Base-by-base conservation (phyloP, 257 asterid genomes). In the Forsythia suspensa region DNA sequence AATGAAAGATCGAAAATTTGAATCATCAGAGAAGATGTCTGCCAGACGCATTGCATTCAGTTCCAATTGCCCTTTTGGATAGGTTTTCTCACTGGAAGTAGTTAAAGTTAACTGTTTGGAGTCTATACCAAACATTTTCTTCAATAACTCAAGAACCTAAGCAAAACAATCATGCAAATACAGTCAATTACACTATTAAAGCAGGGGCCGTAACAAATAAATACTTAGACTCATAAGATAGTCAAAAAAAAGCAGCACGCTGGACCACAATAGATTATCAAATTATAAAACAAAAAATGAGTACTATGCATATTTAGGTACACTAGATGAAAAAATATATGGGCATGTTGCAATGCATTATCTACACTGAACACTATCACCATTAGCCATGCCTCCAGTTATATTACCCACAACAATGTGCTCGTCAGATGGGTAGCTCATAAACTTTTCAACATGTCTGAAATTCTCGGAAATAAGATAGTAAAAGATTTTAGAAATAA, bases 11-110 rank as follows among this genome's bases (percentile, higher is more conserved):
- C 98, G 92, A 63, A 92, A 96, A 83, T 94, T 96, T 83, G 99
- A 94, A 88, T 96, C 99, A 76, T 96, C 99, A 37, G 99, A 94
- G 84, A 96, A 90, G 80, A 96, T 89, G 75, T 96, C 99, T 39
- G 94, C 88, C 80, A 96, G 91, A 63, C 96, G 98, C 99, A 96
- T 87, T 48, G 97, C 97, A 83, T 90, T 96, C 75, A 96, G 94
- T 87, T 94, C 98, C 87, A 94, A 83, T 79, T 87, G 99, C 76
- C 97, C 99, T 77, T 82, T 92, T 40, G 94, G 97, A 83, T 90
- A 88, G 73, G 72, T 78, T 70, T 81, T 88, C 82, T 85, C 87
- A 80, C 91, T 73, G 74, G 88, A 83, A 68, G 82, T 87, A 75
- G 77, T 66, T 52, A 81, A 73, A 75, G 77, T 66, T 52, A 81